These are phyloP conservation scores for Dothideomycetes sp. DNA, from an alignment of 2,329 filamentous ascomycete species.

Conservation along the genomic window DNA sequence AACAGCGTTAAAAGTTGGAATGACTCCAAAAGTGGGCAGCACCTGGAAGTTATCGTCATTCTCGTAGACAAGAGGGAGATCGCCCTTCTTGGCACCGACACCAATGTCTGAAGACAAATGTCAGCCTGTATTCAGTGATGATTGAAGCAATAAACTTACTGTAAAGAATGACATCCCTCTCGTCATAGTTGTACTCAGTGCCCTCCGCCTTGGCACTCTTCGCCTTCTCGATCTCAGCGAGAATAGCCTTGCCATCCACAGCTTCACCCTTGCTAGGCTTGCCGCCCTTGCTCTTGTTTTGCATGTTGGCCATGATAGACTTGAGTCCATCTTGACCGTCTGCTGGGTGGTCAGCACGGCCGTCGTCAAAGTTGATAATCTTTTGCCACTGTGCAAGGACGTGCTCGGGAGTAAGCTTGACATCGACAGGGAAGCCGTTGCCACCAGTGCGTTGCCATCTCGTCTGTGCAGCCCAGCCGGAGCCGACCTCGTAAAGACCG, in stretches of 20 bases:
- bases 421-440: slow-evolving; percentile 81
- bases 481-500: slow-evolving; percentile 86
- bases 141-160: slow-evolving; percentile 29
- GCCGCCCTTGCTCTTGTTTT: slow-evolving; percentile 50
- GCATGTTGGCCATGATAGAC: slow-evolving; percentile 76
- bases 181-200: slow-evolving; percentile 71
- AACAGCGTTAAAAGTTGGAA: slow-evolving; percentile 82
- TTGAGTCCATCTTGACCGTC: slow-evolving; percentile 65
- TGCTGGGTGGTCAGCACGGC: slow-evolving; percentile 75
- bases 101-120: slow-evolving; percentile 51
- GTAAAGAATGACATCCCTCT: slow-evolving; percentile 87
- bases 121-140: slow-evolving; percentile 13
- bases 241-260: slow-evolving; percentile 48
- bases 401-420: slow-evolving; percentile 72
- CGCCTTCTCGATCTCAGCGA: slow-evolving; percentile 65
- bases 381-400: slow-evolving; percentile 64
- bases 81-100: slow-evolving; percentile 79
- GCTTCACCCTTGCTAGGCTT: slow-evolving; percentile 18
- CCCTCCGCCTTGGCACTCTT: slow-evolving; percentile 61
- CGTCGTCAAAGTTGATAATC: slow-evolving; percentile 80
- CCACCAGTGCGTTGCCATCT: slow-evolving; percentile 91
- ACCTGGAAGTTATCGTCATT: slow-evolving; percentile 86
- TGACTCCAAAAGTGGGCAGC: slow-evolving; percentile 88
- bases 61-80: slow-evolving; percentile 83
- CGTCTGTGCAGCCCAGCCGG: slow-evolving; percentile 83